Evolutionary conservation across 1,284 basidiomycete species (phyloP), one percentile per base, ranked within the genome.

Genomic region (Pyrrhoderma lamaoense): DNA sequence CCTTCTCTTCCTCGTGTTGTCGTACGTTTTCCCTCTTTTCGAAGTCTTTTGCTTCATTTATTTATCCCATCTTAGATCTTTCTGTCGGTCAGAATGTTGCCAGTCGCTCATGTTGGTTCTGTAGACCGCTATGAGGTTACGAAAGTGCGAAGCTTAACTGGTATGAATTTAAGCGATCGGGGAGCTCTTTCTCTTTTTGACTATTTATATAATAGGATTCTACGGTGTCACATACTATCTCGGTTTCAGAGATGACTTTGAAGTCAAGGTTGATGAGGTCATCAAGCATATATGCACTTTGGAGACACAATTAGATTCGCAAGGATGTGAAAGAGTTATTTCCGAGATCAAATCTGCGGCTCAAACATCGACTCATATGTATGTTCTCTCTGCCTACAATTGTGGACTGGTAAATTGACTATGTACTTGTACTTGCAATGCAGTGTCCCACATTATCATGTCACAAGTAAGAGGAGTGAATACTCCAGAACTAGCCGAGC

Each of bases 371-470:
- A 82, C 80, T 0, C 80, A 83, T 57, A 74, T 85, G 79, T 82
- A 59, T 25, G 75, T 60, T 8, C 19, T 14, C 19, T 38, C 53
- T 27, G 21, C 45, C 19, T n/a, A 3, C 34, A 5, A 42, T 45
- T 44, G 48, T 27, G 40, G 22, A 18, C 40, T 11, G 23, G 8
- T 11, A 3, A 8, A 35, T 19, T 5, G 27, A 3, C 18, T 14
- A 2, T 11, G 31, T 54, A 7, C 48, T n/a, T n/a, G 19, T 8
- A 3, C 23, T 40, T 38, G 43, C 27, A 18, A 42, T 3, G 34
- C 55, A 82, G 80, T 45, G 71, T 80, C 2, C 81, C 82, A 0
- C 75, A 79, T 60, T 83, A 84, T 56, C 68, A 77, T 56, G 72
- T 83, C 38, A 62, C 72, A 23, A 77, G 76, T 57, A 70, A 65